Conservation (phyloP, 2,329 filamentous ascomycete genomes). For the Xylaria hypoxylon region DNA sequence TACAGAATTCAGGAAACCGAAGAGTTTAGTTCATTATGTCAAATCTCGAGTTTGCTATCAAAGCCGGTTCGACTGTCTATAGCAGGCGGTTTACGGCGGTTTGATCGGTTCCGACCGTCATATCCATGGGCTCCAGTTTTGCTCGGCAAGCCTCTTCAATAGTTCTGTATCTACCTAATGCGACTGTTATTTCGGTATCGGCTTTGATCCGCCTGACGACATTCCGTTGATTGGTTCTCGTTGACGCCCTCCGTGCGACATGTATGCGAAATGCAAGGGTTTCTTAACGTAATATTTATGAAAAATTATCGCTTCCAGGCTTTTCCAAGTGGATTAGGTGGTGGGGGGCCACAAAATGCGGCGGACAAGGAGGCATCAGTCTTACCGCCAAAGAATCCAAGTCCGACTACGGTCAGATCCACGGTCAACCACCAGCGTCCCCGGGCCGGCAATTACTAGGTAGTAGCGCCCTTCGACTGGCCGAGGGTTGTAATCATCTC, state of each 20-base stretch:
- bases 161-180: background rate
- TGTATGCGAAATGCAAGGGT: constrained; percentile 19
- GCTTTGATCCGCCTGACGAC: constrained; percentile 9
- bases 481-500: background rate
- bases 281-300: constrained; percentile 33
- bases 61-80: background rate
- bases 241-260: constrained; percentile 7
- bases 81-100: constrained; percentile 15
- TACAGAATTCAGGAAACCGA: constrained; percentile 1
- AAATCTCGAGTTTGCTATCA: background rate
- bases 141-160: constrained; percentile 6
- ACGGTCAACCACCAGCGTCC: constrained; percentile 9
- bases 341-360: constrained; percentile 16
- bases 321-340: constrained; percentile 22
- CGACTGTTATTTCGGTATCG: constrained; percentile 22
- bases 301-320: constrained; percentile 7
- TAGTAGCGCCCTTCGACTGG: background rate
- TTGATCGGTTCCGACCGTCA: background rate
- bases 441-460: constrained; percentile 1
- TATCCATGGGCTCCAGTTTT: constrained; percentile 11
- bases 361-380: constrained; percentile 15
- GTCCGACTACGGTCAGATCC: constrained; percentile 28
- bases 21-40: background rate
- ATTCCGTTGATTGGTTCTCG: constrained; percentile 23
- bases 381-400: constrained; percentile 7